Evolutionary conservation across 768 basidiomycete species (phyloP).

Genomic region (Kondoa malvinella): DNA sequence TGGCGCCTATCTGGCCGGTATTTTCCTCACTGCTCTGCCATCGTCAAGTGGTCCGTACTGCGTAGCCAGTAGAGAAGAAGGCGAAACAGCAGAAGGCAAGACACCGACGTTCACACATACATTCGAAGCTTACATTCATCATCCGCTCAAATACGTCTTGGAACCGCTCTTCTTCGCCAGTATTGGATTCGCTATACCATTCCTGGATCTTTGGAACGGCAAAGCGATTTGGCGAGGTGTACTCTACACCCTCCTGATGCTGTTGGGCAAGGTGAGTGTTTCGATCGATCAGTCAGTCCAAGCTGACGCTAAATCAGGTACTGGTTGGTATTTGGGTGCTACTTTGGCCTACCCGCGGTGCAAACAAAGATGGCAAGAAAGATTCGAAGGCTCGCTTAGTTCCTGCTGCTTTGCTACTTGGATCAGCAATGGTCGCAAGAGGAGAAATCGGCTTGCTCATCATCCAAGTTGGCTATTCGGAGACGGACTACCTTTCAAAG

Average conservation of each 20-base stretch:
- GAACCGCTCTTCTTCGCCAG: slow-evolving; percentile 52
- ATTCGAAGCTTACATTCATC: slow-evolving; percentile 35
- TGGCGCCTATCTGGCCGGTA: slow-evolving; percentile 47
- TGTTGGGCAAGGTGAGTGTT: slow-evolving; percentile 41
- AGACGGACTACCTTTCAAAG: background rate
- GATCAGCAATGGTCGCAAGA: slow-evolving; percentile 47
- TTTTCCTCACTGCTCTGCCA: slow-evolving; percentile 35
- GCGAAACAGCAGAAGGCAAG: background rate
- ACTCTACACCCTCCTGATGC: slow-evolving; percentile 45
- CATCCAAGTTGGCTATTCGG: slow-evolving; percentile 31
- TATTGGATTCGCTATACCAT: slow-evolving; percentile 44
- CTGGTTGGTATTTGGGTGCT: background rate
- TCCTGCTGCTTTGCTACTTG: slow-evolving; percentile 36
- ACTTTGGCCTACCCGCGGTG: background rate
- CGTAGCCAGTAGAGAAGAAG: background rate
- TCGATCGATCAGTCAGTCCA: slow-evolving; percentile 21
- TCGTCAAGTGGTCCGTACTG: background rate
- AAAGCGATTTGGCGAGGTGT: slow-evolving; percentile 42
- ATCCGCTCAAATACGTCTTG: slow-evolving; percentile 37
- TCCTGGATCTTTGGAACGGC: slow-evolving; percentile 35
- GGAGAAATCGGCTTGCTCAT: slow-evolving; percentile 55
- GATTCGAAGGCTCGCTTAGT: slow-evolving; percentile 20
- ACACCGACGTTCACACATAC: slow-evolving; percentile 22
- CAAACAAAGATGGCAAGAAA: slow-evolving; percentile 31
- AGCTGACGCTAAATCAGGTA: background rate